Conservation (phyloP, 2,329 filamentous ascomycete genomes). For the Truncatella angustata region DNA sequence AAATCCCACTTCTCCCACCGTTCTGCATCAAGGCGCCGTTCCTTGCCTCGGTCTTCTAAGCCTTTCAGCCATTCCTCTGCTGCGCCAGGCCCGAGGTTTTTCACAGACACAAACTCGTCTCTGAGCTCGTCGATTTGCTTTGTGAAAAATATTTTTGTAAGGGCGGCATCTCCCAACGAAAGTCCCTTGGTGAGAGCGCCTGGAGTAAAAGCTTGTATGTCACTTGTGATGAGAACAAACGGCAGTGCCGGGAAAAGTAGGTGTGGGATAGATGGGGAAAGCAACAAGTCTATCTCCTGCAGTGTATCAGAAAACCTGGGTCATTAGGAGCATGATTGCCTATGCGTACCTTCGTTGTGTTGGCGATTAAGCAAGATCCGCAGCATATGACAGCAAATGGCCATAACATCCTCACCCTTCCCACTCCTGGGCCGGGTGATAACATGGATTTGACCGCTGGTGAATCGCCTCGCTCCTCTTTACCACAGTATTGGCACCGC, state of each 20-base stretch:
- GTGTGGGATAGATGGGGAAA: conserved; percentile 59
- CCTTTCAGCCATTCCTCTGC: conserved; percentile 80
- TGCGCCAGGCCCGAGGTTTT: conserved; percentile 64
- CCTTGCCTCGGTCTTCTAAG: conserved; percentile 61
- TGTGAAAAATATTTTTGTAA: conserved; percentile 66
- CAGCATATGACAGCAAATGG: conserved; percentile 68
- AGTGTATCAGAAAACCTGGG: not conserved
- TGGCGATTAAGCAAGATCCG: conserved; percentile 59
- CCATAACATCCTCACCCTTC: conserved; percentile 66
- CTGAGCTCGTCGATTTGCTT: conserved; percentile 62
- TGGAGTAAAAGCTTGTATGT: conserved; percentile 59
- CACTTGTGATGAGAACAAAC: conserved; percentile 62
- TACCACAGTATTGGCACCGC: conserved; percentile 68
- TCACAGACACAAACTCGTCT: conserved; percentile 61
- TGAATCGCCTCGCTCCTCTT: conserved; percentile 26
- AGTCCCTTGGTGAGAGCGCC: conserved; percentile 50
- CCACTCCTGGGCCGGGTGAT: conserved; percentile 60
- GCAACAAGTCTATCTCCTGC: conserved; percentile 68
- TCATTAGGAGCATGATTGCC: conserved; percentile 10
- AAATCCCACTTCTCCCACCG: conserved; percentile 75
- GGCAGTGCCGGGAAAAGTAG: conserved; percentile 67
- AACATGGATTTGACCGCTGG: conserved; percentile 39
- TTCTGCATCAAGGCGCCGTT: conserved; percentile 57
- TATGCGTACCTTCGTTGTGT: conserved; percentile 67
- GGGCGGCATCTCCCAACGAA: conserved; percentile 43